phyloP scores from a whole-genome alignment of 1,284 basidiomycete species.

The Ustilago crameri region DNA sequence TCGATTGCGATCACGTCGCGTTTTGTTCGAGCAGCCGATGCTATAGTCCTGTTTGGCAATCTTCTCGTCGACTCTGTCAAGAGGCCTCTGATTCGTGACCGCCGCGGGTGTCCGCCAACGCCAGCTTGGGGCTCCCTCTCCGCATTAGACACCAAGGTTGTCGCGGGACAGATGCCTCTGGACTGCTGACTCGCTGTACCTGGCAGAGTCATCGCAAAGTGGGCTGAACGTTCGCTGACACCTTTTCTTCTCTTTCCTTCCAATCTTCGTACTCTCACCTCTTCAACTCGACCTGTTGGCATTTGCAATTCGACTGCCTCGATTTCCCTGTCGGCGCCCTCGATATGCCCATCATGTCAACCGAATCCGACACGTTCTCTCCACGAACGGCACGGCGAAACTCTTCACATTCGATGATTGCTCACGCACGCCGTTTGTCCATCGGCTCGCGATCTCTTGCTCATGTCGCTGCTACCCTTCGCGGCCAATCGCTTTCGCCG shows the following conservation, averaged over 20 bases:
- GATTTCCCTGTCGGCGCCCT: neutral
- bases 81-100: too few species aligned
- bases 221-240: too few species aligned
- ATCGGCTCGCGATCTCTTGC: constrained; percentile 17
- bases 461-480: constrained; percentile 7
- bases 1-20: neutral
- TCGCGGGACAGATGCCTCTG: too few species aligned
- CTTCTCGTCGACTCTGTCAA: too few species aligned
- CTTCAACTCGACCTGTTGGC: neutral
- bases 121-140: too few species aligned
- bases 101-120: too few species aligned
- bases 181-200: too few species aligned
- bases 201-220: too few species aligned
- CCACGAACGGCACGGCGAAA: constrained; percentile 7
- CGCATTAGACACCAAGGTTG: too few species aligned
- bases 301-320: neutral
- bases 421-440: constrained; percentile 24
- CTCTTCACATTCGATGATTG: constrained; percentile 19
- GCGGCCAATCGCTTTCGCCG: neutral
- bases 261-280: neutral
- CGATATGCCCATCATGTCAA: constrained; percentile 8
- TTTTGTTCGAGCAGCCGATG: too few species aligned
- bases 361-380: neutral
- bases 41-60: too few species aligned
- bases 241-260: neutral